Percentiles rank a stretch among this genome's conserved stretches.
Conservation (phyloP, 805 yeast genomes). For the Myxozyma neglecta region DNA sequence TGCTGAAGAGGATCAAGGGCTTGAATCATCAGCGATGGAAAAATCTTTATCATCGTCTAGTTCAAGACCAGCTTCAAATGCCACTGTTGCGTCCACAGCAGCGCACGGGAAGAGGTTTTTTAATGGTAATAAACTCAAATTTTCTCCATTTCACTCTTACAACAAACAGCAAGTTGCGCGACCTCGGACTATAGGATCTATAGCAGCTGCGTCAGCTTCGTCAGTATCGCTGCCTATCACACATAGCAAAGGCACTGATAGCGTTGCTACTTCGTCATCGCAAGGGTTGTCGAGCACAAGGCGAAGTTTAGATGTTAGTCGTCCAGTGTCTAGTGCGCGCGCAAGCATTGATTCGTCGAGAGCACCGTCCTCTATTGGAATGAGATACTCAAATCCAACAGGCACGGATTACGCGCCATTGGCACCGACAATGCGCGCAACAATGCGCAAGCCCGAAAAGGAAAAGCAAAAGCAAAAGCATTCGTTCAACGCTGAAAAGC, state of each 20-base stretch:
- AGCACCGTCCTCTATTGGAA: not conserved
- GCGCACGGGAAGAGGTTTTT: not conserved
- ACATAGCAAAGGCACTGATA: not conserved
- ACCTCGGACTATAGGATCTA: not conserved
- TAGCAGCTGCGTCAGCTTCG: not conserved
- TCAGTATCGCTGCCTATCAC: not conserved
- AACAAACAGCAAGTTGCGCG: not conserved
- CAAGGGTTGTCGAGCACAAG: not conserved
- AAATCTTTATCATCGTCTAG: not conserved
- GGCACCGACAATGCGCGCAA: constrained; percentile 19
- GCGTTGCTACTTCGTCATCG: not conserved
- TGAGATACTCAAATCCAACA: not conserved
- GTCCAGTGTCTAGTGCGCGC: not conserved
- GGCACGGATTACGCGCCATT: constrained; percentile 8
- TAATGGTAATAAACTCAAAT: not conserved
- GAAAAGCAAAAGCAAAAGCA: constrained; percentile 23
- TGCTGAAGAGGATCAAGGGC: not conserved
- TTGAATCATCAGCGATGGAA: not conserved
- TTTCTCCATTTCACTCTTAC: not conserved
- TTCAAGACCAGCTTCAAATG: not conserved
- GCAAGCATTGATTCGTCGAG: not conserved
- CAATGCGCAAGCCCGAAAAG: constrained; percentile 33
- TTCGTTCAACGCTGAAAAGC: constrained; percentile 33
- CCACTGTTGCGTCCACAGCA: not conserved
- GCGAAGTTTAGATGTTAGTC: not conserved